These are phyloP conservation scores for Pilaira anomala DNA, from an alignment of 192 early-diverging fungal genomes.

Conservation along the genomic window DNA sequence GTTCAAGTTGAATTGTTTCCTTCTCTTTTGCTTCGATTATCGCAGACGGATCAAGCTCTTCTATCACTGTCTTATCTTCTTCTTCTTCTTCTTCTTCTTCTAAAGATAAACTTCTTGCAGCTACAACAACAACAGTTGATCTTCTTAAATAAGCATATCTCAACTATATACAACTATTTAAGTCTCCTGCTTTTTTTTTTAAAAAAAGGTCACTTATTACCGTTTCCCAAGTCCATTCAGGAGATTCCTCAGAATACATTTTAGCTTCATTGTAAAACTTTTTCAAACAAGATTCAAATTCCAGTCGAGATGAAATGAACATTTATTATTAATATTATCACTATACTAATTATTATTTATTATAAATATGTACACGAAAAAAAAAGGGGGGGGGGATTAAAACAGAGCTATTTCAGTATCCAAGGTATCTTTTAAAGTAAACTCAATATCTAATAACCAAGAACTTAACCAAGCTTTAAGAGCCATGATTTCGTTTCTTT, in stretches of 20 bases:
- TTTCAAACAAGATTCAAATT: not conserved
- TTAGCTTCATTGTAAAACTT: conserved; percentile 3
- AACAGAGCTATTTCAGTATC: not conserved
- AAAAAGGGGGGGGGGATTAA: not conserved
- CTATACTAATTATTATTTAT: not conserved
- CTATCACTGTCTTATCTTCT: not conserved
- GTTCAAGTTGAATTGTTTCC: conserved; percentile 34
- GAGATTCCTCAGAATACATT: not conserved
- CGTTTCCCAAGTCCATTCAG: not conserved
- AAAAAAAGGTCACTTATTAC: not conserved
- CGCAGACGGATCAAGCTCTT: not conserved
- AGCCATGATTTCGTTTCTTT: not conserved
- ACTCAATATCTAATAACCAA: conserved; percentile 6
- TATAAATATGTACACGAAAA: not conserved
- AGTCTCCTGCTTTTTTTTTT: not conserved
- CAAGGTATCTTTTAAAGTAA: conserved; percentile 1
- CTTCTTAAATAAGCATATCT: conserved; percentile 6
- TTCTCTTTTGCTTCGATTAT: not conserved
- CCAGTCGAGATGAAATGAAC: not conserved
- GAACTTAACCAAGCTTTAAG: conserved; percentile 1
- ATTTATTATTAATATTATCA: not conserved
- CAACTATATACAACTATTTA: not conserved
- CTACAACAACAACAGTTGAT: not conserved
- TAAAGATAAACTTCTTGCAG: not conserved
- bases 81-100: conserved; percentile 12